These are phyloP conservation scores for Metschnikowia vanudenii DNA, from an alignment of 805 yeast species.

Conservation along the genomic window DNA sequence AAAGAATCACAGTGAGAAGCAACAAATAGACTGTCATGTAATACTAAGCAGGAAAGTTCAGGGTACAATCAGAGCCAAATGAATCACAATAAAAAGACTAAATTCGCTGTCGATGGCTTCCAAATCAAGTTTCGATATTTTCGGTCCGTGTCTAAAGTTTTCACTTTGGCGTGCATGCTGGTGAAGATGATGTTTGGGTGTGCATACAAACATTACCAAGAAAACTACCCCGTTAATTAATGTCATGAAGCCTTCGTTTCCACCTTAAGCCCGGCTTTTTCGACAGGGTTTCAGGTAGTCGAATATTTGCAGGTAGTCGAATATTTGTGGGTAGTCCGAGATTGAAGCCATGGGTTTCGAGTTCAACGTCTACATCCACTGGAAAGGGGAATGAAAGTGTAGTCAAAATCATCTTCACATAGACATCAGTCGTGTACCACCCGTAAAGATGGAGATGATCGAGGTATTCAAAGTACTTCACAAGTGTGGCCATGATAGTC, in stretches of 20 bases:
- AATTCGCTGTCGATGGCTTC: too few relatives aligned
- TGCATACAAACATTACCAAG: neutral
- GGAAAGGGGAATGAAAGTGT: conserved; percentile 3
- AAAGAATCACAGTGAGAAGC: conserved; percentile 3
- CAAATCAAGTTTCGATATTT: too few relatives aligned
- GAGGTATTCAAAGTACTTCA: conserved; percentile 19
- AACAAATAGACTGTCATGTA: neutral
- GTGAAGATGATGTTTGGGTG: conserved; percentile 8
- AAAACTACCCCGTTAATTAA: neutral
- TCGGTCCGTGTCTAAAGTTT: too few relatives aligned
- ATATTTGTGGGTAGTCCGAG: too few relatives aligned
- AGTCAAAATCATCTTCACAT: conserved; percentile 14
- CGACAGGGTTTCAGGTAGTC: too few relatives aligned
- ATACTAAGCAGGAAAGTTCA: neutral
- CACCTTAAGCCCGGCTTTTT: neutral
- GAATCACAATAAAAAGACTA: too few relatives aligned
- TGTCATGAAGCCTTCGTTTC: conserved; percentile 2
- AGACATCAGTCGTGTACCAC: conserved; percentile 22
- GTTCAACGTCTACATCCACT: conserved; percentile 6
- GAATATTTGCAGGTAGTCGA: too few relatives aligned
- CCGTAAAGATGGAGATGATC: conserved; percentile 21
- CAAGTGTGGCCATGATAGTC: conserved; percentile 15
- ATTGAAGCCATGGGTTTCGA: neutral
- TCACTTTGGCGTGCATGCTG: neutral
- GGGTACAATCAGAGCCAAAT: too few relatives aligned